Percentiles rank a stretch among this genome's conserved stretches.
phyloP scores from a whole-genome alignment of 345 rosid species.

The Sapria himalayana region DNA sequence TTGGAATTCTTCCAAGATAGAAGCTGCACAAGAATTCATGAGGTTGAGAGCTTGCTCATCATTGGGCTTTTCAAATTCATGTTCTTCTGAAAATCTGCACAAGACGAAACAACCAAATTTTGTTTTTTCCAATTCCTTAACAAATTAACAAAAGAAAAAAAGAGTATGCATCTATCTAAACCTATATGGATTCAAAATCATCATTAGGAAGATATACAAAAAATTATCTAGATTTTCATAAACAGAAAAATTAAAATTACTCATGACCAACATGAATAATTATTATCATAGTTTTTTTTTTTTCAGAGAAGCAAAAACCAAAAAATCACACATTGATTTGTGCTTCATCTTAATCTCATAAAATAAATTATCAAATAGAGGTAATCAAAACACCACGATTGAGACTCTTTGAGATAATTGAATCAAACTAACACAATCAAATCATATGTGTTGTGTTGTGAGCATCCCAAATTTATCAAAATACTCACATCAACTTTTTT shows the following conservation, averaged over 20 bases:
- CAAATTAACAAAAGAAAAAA: constrained; percentile 4
- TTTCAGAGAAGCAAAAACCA: too few species aligned
- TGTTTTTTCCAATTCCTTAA: constrained; percentile 8
- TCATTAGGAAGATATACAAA: constrained; percentile 4
- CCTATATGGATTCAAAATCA: background rate
- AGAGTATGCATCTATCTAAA: background rate
- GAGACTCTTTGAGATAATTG: too few species aligned
- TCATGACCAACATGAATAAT: too few species aligned
- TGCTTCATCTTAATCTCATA: too few species aligned
- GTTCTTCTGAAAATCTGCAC: constrained; percentile 59
- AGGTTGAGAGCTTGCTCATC: constrained; percentile 74
- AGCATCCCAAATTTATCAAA: too few species aligned
- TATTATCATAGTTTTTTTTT: too few species aligned
- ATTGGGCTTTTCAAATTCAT: constrained; percentile 78
- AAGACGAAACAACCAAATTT: constrained; percentile 10
- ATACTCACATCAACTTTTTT: too few species aligned
- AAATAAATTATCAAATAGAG: too few species aligned
- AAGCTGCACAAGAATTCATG: constrained; percentile 76
- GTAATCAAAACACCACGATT: too few species aligned
- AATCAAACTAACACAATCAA: too few species aligned
- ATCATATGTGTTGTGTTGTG: too few species aligned
- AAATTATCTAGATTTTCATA: background rate
- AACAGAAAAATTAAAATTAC: background rate
- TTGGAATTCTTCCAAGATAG: constrained; percentile 44
- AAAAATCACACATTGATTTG: too few species aligned